These are phyloP conservation scores for Saraca asoca DNA, from an alignment of 331 rosid species.

Conservation along the genomic window DNA sequence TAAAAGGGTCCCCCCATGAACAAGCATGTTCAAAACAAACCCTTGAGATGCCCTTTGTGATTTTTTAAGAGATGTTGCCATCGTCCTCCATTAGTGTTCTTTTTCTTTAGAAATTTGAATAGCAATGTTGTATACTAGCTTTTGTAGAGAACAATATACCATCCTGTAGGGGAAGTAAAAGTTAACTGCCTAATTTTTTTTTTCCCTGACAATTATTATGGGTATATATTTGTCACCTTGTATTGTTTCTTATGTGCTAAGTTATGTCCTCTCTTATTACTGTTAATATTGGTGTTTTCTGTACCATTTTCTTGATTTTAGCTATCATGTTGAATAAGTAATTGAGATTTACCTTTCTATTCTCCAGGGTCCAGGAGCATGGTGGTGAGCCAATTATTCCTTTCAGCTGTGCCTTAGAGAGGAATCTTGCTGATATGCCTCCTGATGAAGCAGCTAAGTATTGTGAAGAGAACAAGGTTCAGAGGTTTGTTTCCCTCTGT, in stretches of 20 bases:
- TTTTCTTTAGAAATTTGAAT: slow-evolving; percentile 27
- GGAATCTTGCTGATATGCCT: slow-evolving; percentile 78
- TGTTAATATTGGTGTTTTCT: background rate
- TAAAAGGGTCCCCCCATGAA: no score
- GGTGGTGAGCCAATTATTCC: slow-evolving; percentile 90
- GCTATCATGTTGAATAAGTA: background rate
- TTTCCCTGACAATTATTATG: no score
- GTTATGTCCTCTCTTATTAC: no score
- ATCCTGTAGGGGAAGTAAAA: background rate
- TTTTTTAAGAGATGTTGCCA: no score
- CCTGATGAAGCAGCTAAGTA: slow-evolving; percentile 79
- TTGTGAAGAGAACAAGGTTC: slow-evolving; percentile 84
- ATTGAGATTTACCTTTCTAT: slow-evolving; percentile 23
- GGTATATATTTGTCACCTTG: no score
- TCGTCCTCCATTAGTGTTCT: background rate
- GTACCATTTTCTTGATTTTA: background rate
- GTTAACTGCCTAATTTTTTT: no score
- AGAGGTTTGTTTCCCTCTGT: slow-evolving; percentile 55
- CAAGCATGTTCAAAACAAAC: no score
- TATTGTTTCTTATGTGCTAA: no score
- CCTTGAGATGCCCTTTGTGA: no score
- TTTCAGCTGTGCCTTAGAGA: slow-evolving; percentile 86
- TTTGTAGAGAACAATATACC: no score
- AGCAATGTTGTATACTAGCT: background rate
- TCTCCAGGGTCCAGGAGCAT: slow-evolving; percentile 95